Conservation (phyloP, 768 basidiomycete genomes). For the Atractiella rhizophila region DNA sequence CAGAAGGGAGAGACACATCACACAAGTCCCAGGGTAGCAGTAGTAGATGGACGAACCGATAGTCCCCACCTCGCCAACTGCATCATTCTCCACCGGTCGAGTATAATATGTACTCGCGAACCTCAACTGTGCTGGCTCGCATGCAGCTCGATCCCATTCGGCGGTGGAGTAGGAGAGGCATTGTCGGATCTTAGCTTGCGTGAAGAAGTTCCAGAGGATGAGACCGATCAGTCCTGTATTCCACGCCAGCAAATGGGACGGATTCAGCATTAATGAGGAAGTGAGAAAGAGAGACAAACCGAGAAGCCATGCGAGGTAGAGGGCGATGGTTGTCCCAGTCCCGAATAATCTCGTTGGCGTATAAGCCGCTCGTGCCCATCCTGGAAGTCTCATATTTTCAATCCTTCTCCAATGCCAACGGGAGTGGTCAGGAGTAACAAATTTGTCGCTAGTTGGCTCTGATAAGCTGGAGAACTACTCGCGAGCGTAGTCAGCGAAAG, state of each 20-base stretch:
- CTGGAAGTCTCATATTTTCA: too few relatives aligned
- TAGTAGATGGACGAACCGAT: too few relatives aligned
- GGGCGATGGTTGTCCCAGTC: neutral
- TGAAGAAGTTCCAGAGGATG: conserved; percentile 1
- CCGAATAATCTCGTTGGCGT: conserved; percentile 1
- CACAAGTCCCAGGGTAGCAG: too few relatives aligned
- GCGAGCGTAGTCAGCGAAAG: too few relatives aligned
- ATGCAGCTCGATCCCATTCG: neutral
- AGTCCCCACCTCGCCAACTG: neutral
- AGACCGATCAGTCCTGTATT: too few relatives aligned
- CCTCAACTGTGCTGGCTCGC: conserved; percentile 1
- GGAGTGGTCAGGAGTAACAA: too few relatives aligned
- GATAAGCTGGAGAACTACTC: too few relatives aligned
- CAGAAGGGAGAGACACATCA: too few relatives aligned
- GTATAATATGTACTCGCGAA: conserved; percentile 6
- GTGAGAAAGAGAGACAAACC: neutral
- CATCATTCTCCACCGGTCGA: neutral
- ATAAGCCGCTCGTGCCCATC: too few relatives aligned
- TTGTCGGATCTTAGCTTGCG: conserved; percentile 1
- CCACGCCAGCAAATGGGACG: conserved; percentile 1
- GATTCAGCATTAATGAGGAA: conserved; percentile 1
- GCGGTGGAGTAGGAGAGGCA: conserved; percentile 2
- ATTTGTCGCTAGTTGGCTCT: too few relatives aligned
- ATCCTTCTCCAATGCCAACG: too few relatives aligned
- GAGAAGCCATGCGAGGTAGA: conserved; percentile 1